Evolutionary conservation across 331 rosid genomes (phyloP).

Genomic region (Quercus phellos): DNA sequence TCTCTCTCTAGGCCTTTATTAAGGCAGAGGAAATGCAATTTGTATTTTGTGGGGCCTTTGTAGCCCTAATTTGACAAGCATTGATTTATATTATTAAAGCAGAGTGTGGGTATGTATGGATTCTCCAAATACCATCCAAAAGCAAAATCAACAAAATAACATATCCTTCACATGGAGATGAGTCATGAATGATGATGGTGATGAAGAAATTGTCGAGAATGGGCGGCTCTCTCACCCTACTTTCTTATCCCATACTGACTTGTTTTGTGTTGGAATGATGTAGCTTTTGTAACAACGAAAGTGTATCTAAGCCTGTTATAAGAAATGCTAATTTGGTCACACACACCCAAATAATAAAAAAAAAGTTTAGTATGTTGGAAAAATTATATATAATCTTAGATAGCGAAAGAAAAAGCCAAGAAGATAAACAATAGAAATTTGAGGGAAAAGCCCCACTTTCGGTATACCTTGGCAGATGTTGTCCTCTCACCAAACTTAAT

Average conservation of each 20-base stretch:
- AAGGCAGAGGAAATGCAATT: neutral
- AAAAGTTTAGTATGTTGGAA: neutral
- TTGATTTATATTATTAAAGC: neutral
- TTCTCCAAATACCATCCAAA: neutral
- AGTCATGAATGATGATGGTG: slow-evolving; percentile 32
- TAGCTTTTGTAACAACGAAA: neutral
- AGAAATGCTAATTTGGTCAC: slow-evolving; percentile 1
- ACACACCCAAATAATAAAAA: too few relatives aligned
- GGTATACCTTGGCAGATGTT: slow-evolving; percentile 32
- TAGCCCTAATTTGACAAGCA: slow-evolving; percentile 27
- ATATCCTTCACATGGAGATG: slow-evolving; percentile 29
- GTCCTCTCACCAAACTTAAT: slow-evolving; percentile 26
- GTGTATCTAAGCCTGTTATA: neutral
- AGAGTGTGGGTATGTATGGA: neutral
- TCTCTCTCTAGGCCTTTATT: too few relatives aligned
- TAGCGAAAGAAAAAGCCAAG: slow-evolving; percentile 22
- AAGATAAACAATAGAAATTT: neutral
- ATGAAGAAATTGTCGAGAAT: neutral
- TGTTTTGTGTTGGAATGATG: slow-evolving; percentile 6
- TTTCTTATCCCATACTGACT: slow-evolving; percentile 10
- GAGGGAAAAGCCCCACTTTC: slow-evolving; percentile 15
- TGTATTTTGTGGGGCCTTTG: slow-evolving; percentile 10
- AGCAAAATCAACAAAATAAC: slow-evolving; percentile 15
- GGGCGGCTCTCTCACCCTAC: slow-evolving; percentile 26
- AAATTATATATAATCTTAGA: neutral